These are phyloP conservation scores for Colletotrichum abscissum DNA, from an alignment of 2,329 filamentous ascomycete genomes.

Conservation along the genomic window DNA sequence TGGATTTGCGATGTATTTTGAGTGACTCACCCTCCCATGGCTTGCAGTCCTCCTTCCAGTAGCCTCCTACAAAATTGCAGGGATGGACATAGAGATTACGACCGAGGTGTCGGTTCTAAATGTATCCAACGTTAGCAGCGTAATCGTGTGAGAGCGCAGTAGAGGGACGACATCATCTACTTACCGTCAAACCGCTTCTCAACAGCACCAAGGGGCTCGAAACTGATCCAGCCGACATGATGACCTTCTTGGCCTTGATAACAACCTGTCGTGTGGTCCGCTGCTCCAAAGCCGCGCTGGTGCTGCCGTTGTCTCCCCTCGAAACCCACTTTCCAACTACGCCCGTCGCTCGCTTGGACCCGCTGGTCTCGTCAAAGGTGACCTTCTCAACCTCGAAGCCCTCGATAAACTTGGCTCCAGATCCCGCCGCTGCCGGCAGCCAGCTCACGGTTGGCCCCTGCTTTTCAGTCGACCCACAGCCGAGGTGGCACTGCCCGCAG, in stretches of 20 bases:
- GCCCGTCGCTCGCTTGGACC: slow-evolving; percentile 71
- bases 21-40: slow-evolving; percentile 69
- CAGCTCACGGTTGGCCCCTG: slow-evolving; percentile 82
- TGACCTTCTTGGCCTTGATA: slow-evolving; percentile 82
- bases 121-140: too few species aligned
- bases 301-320: slow-evolving; percentile 70
- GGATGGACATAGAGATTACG: slow-evolving; percentile 87
- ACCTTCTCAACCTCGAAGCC: slow-evolving; percentile 80
- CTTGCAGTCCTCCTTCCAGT: slow-evolving; percentile 77
- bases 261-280: slow-evolving; percentile 69
- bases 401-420: slow-evolving; percentile 86
- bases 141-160: too few species aligned
- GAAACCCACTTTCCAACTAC: slow-evolving; percentile 81
- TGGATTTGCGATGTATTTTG: not conserved
- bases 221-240: slow-evolving; percentile 81
- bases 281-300: slow-evolving; percentile 60
- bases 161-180: slow-evolving; percentile 34
- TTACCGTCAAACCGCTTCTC: slow-evolving; percentile 79
- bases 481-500: slow-evolving; percentile 74
- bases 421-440: slow-evolving; percentile 81
- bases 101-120: slow-evolving; percentile 81
- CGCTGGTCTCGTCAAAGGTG: slow-evolving; percentile 68
- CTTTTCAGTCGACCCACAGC: slow-evolving; percentile 77
- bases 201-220: slow-evolving; percentile 81
- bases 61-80: slow-evolving; percentile 66